Evolutionary conservation across 176 grass and related monocot genomes (phyloP), one percentile per base, ranked within the genome.

Genomic region (Saccharum spontaneum): DNA sequence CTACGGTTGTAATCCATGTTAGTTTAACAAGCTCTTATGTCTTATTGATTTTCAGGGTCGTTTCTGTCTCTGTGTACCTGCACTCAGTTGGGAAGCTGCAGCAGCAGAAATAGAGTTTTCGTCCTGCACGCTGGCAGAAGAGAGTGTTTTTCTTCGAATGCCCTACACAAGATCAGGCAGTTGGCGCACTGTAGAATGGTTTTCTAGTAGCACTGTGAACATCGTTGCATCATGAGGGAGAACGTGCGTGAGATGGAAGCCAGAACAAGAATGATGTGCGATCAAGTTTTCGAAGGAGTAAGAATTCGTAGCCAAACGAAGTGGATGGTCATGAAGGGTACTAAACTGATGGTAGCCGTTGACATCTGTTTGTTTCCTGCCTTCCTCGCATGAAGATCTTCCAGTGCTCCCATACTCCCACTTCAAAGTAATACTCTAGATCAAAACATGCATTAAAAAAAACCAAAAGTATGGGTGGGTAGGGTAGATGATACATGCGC

Each of bases 1-100:
- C 13, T 7, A 69, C 1, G 24, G 22, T 63, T 69, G 5, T 78
- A 62, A 38, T 71, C 24, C 39, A 14, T 62, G 46, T 31, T 48
- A n/a, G 6, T 28, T 4, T 79, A 70, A 91, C 28, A 37, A 33
- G 61, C 4, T 54, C 17, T 26, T 20, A 15, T 62, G 10, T 4
- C 40, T 40, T 22, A 8, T 54, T 54, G 16, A 54, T 57, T 57
- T 94, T 69, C 88, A 94, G 89, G 66, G 86, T 94, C 30, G 89
- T 94, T 69, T 94, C 92, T 40, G 71, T 94, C 33, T 91, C 92
- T 0, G 71, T 94, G 33, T 94, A 89, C 66, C 65, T 94, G 65
- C 86, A 91, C 67, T 91, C 86, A 4, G 69, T 84, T 5, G 92
- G 92, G 52, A 94, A 94, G 22, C 92, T 72, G 6, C 89, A 91